A percentile compares a stretch with the other conserved stretches of the same genome.
phyloP scores from a whole-genome alignment of 352 stramenopile genomes.

The Plasmopara muralis region DNA sequence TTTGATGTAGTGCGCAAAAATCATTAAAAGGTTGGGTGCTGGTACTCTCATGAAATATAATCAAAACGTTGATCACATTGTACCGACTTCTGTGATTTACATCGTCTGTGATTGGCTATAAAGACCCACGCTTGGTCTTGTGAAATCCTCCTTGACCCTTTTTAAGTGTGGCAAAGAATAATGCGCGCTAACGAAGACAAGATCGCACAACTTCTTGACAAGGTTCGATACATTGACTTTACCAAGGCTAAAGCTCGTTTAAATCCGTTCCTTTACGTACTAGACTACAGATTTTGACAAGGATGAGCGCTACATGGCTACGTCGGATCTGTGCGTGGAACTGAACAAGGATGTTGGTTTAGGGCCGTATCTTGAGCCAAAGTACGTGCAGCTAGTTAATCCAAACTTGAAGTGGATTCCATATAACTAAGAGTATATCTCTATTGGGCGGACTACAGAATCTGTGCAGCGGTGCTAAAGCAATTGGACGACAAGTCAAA shows the following conservation, averaged over 20 bases:
- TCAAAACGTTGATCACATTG: neutral
- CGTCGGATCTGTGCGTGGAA: constrained; percentile 95
- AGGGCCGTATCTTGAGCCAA: constrained; percentile 72
- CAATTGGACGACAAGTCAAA: constrained; percentile 98
- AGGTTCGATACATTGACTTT: constrained; percentile 27
- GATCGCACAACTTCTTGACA: constrained; percentile 76
- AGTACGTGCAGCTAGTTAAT: constrained; percentile 38
- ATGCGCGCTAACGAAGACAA: constrained; percentile 74
- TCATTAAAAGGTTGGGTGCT: neutral
- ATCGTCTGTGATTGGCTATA: no score
- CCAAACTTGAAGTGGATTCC: neutral
- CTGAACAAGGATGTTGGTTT: constrained; percentile 92
- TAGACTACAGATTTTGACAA: constrained; percentile 90
- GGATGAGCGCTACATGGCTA: constrained; percentile 99
- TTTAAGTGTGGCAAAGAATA: constrained; percentile 6
- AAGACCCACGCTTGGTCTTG: no score
- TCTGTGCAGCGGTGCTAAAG: constrained; percentile 93
- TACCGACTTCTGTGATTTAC: no score
- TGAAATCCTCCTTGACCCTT: constrained; percentile 17
- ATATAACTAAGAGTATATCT: neutral
- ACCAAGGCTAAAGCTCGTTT: neutral
- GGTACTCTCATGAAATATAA: neutral
- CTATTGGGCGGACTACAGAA: constrained; percentile 37
- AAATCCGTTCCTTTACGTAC: neutral
- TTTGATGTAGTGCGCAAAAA: neutral